Percentiles rank a stretch among this genome's conserved stretches.
phyloP scores from a whole-genome alignment of 441 rosid species.

The Lepidium campestre region DNA sequence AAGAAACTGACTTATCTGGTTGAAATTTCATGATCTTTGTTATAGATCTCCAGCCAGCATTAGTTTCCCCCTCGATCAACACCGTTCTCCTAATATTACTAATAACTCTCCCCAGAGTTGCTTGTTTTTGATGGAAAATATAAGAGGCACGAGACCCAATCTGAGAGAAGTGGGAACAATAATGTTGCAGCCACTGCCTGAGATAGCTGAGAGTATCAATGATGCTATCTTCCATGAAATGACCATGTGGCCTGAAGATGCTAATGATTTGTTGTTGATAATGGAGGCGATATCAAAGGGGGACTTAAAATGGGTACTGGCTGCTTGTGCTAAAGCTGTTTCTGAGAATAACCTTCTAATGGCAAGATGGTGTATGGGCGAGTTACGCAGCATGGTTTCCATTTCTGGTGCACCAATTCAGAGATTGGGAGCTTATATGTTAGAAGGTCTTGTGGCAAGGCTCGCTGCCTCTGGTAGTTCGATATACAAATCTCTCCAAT shows the following conservation, averaged over 20 bases:
- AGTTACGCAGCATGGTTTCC: slow-evolving; percentile 56
- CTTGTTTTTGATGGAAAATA: neutral
- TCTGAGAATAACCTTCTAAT: slow-evolving; percentile 43
- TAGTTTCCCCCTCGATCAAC: too few relatives aligned
- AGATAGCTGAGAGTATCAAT: slow-evolving; percentile 17
- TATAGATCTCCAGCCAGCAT: too few relatives aligned
- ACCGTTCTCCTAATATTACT: too few relatives aligned
- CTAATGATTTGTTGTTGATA: slow-evolving; percentile 8
- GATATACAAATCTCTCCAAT: slow-evolving; percentile 59
- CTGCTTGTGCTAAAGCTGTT: slow-evolving; percentile 68
- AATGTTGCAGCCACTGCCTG: slow-evolving; percentile 17
- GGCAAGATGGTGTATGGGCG: slow-evolving; percentile 49
- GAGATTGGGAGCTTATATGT: slow-evolving; percentile 82
- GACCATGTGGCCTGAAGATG: slow-evolving; percentile 18
- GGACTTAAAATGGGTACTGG: slow-evolving; percentile 56
- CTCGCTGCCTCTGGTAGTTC: slow-evolving; percentile 59
- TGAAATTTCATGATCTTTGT: too few relatives aligned
- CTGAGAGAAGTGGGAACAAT: neutral
- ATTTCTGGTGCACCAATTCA: slow-evolving; percentile 73
- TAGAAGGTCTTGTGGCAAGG: slow-evolving; percentile 77
- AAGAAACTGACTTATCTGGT: too few relatives aligned
- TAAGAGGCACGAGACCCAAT: neutral
- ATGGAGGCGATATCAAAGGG: slow-evolving; percentile 37
- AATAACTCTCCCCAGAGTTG: too few relatives aligned
- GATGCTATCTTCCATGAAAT: slow-evolving; percentile 11